Base-by-base conservation (phyloP, 352 stramenopile genomes). In the Globisporangium cystogenes region DNA sequence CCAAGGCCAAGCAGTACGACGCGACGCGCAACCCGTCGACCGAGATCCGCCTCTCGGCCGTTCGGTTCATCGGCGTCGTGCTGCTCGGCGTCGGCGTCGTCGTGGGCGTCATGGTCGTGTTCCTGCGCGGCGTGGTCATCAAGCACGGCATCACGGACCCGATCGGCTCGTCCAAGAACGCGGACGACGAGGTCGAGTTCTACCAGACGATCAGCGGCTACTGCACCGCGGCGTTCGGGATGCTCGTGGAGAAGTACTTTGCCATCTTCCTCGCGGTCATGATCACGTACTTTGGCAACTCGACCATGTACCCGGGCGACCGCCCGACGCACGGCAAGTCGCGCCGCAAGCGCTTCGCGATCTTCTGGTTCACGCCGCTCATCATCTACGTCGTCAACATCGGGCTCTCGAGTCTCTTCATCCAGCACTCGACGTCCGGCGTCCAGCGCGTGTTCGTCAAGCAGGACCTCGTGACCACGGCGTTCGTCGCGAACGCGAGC, bases 201-300 rank as follows among this genome's bases (percentile, higher is more conserved):
- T 58, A 29, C 43, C 51, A 58, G 29, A 44, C 33, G 23, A 52
- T 58, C 41, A 58, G 37, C 24, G 51, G 51, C 3, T 58, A 51
- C 51, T 24, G 43, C 44, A 56, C 40, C 3, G 36, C 36, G 10
- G 21, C 26, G n/a, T 42, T 56, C 50, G 40, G 27, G 1, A 36
- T 41, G 36, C 11, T 49, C 27, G 27, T 46, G 0, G 50, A 56
- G 14, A 26, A 37, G 50, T 49, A 48, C 40, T 56, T 56, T 27
- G 50, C 36, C 16, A 33, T 56, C 40, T 56, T 56, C 50, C 27
- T 56, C 23, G 27, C 50, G 6, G 50, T 56, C 37, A 56, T 56
- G 50, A 23, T 46, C 37, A 56, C 50, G 50, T 56, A 49, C 40
- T 56, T 56, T 27, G 50, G 27, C 21, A 56, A 56, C 40, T 4